Evolutionary conservation across 371 early-diverging fungal genomes (phyloP), one percentile per base, ranked within the genome.

Genomic region (Mortierella sp.): DNA sequence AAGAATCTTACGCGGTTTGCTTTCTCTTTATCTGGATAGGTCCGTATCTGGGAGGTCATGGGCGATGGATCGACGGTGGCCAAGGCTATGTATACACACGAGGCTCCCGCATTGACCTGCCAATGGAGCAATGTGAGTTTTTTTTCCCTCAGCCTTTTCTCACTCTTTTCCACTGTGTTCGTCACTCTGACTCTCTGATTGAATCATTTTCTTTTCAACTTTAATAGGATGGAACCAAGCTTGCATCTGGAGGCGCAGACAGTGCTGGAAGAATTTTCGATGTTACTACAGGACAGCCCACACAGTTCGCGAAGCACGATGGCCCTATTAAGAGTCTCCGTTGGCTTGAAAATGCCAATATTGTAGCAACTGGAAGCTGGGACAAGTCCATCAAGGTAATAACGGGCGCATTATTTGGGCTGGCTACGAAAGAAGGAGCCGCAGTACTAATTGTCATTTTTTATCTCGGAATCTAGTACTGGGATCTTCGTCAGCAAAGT

Each of bases 281-380:
- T 83, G 64, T 96, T 23, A 67, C 86, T 3, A 93, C 96, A 0
- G 92, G 93, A 0, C 96, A 96, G 83, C 74, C 92, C 9, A 83
- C 82, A 17, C 94, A 94, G 81, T 87, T 97, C 51, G 96, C 95
- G 43, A 89, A 89, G 68, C 97, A 97, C 76, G 94, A 93, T 61
- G 94, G 86, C 12, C 87, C 96, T 35, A 94, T 97, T 71, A 91
- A 91, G 76, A 88, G 90, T 69, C 84, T 90, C 49, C 85, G 88
- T 61, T 95, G 90, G 75, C 86, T 95, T 15, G 94, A 96, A 67
- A 91, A 88, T 61, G 83, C 87, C 45, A 86, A 88, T 37, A 89
- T 94, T 56, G 63, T 97, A 3, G 95, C 95, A 6, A 97, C 97
- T 1, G 99, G 95, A 17, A 90, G 95, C 65, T 99, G 99, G 98